A percentile compares a stretch with the other conserved stretches of the same genome.
Evolutionary conservation across 768 basidiomycete species (phyloP).

Genomic region (Megacollybia marginata): DNA sequence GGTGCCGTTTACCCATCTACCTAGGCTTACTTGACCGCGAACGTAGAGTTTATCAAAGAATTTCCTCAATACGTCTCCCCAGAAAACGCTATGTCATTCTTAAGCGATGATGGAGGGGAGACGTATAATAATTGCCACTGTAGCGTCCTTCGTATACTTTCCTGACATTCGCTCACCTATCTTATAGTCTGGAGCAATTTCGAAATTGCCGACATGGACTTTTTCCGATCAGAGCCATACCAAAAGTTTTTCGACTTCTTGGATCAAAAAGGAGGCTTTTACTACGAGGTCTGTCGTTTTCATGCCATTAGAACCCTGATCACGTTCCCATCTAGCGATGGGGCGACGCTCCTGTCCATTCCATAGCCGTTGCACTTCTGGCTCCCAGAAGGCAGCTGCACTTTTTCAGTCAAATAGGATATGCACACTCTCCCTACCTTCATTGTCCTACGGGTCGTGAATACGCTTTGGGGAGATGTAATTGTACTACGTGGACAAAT

Average conservation of each 20-base stretch:
- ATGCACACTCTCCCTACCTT: constrained; percentile 39
- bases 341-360: constrained; percentile 52
- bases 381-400: constrained; percentile 59
- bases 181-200: constrained; percentile 58
- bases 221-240: constrained; percentile 62
- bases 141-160: constrained; percentile 14
- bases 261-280: constrained; percentile 59
- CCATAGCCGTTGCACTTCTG: constrained; percentile 47
- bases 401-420: constrained; percentile 65
- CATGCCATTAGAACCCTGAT: constrained; percentile 31
- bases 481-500: not conserved
- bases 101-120: constrained; percentile 63
- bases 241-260: constrained; percentile 57
- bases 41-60: constrained; percentile 53
- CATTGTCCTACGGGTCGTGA: constrained; percentile 5
- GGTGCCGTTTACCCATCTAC: constrained; percentile 25
- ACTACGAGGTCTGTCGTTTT: constrained; percentile 49
- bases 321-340: constrained; percentile 32
- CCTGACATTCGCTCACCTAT: not conserved
- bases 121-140: constrained; percentile 77
- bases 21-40: not conserved
- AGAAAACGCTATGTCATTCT: constrained; percentile 56
- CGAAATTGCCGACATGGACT: constrained; percentile 63
- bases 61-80: constrained; percentile 49
- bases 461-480: constrained; percentile 1